Conservation (phyloP, 768 basidiomycete species). For the Tulasnella sp. region DNA sequence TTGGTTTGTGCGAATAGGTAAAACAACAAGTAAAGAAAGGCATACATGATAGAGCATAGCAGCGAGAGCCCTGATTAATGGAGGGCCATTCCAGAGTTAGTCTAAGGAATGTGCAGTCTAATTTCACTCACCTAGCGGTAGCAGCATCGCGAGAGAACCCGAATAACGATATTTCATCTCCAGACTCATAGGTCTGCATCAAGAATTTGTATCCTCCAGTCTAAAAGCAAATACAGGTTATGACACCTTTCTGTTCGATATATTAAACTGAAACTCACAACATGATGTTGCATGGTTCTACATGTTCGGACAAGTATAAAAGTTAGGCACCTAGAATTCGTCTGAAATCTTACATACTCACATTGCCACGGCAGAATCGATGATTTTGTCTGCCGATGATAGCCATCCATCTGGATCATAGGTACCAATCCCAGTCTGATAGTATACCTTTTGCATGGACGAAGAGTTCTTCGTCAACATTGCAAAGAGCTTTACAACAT, state of each 20-base stretch:
- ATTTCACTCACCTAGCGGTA: conserved; percentile 51
- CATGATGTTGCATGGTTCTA: conserved; percentile 50
- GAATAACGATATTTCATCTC: conserved; percentile 70
- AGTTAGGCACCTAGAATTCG: too few species aligned
- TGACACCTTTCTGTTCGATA: too few species aligned
- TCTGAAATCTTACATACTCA: too few species aligned
- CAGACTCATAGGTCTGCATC: conserved; percentile 61
- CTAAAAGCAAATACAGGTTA: background rate
- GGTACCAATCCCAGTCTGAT: conserved; percentile 17
- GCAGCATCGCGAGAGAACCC: conserved; percentile 69
- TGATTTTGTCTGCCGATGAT: conserved; percentile 38
- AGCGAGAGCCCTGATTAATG: conserved; percentile 6
- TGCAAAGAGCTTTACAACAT: conserved; percentile 56
- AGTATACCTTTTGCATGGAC: conserved; percentile 17
- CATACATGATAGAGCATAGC: conserved; percentile 27
- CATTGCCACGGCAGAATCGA: too few species aligned
- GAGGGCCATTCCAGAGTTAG: too few species aligned
- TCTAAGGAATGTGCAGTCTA: too few species aligned
- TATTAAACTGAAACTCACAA: too few species aligned
- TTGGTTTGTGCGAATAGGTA: too few species aligned
- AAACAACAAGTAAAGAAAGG: too few species aligned
- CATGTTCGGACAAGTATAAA: too few species aligned
- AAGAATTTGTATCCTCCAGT: conserved; percentile 57
- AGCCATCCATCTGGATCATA: conserved; percentile 7
- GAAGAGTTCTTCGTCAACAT: conserved; percentile 45